These are phyloP conservation scores for Penicillium paxilli DNA, from an alignment of 495 filamentous ascomycete genomes.

Conservation along the genomic window DNA sequence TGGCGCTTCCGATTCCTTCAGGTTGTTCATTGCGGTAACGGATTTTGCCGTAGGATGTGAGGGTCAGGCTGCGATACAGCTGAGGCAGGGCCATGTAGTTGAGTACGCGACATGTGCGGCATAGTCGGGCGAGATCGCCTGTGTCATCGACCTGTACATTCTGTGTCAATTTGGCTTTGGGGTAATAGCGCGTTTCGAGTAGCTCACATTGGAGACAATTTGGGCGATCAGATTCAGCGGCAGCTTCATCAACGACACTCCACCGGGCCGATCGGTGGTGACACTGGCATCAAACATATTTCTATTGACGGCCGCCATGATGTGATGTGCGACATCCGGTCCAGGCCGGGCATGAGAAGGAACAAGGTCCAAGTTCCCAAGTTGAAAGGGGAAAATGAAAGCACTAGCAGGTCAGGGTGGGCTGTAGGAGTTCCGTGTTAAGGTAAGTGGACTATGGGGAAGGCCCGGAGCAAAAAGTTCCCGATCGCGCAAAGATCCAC, in stretches of 20 bases:
- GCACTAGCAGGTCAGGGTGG: not conserved
- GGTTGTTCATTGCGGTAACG: slow-evolving; percentile 59
- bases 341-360: too few relatives aligned
- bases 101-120: slow-evolving; percentile 61
- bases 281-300: slow-evolving; percentile 50
- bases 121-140: slow-evolving; percentile 57
- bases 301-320: slow-evolving; percentile 47
- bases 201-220: slow-evolving; percentile 54
- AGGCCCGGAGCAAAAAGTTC: slow-evolving; percentile 24
- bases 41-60: slow-evolving; percentile 61
- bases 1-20: slow-evolving; percentile 61
- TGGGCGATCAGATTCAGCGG: slow-evolving; percentile 59
- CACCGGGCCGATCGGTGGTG: slow-evolving; percentile 30
- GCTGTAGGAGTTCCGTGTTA: not conserved
- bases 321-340: slow-evolving; percentile 31
- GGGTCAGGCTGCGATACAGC: slow-evolving; percentile 56
- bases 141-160: slow-evolving; percentile 49
- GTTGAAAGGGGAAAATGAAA: too few relatives aligned
- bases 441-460: slow-evolving; percentile 15
- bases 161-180: slow-evolving; percentile 10
- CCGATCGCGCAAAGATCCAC: slow-evolving; percentile 19
- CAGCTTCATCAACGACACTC: slow-evolving; percentile 43
- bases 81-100: slow-evolving; percentile 66
- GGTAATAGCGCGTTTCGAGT: slow-evolving; percentile 7
- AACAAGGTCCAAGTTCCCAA: too few relatives aligned